A percentile compares a stretch with the other conserved stretches of the same genome.
Evolutionary conservation across 441 rosid genomes (phyloP).

Genomic region (Melastoma candidum): DNA sequence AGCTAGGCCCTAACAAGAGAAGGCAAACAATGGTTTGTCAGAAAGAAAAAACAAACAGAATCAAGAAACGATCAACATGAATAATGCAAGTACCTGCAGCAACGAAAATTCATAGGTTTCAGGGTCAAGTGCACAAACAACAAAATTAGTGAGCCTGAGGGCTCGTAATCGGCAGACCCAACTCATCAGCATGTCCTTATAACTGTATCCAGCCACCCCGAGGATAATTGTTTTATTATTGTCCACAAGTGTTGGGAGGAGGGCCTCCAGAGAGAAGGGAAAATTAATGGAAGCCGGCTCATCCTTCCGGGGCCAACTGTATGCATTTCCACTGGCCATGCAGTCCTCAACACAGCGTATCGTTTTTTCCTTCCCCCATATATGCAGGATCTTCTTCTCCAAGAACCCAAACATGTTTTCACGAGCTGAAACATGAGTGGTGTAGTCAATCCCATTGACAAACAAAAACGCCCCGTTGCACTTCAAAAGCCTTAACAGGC

Average conservation of each 20-base stretch:
- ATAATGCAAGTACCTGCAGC: slow-evolving; percentile 46
- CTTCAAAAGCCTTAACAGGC: slow-evolving; percentile 46
- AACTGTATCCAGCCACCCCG: slow-evolving; percentile 82
- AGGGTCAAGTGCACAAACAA: slow-evolving; percentile 78
- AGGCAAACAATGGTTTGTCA: slow-evolving; percentile 6
- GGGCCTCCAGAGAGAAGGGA: slow-evolving; percentile 63
- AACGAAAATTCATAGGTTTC: slow-evolving; percentile 70
- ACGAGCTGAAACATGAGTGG: slow-evolving; percentile 14
- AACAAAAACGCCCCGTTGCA: slow-evolving; percentile 41
- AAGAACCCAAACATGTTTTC: slow-evolving; percentile 17
- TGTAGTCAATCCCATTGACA: slow-evolving; percentile 24
- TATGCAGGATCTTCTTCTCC: slow-evolving; percentile 27
- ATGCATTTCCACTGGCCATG: slow-evolving; percentile 23
- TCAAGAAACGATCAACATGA: background rate
- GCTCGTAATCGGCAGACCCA: slow-evolving; percentile 83
- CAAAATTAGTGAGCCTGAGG: slow-evolving; percentile 57
- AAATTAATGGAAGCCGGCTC: slow-evolving; percentile 25
- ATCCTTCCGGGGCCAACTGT: slow-evolving; percentile 28
- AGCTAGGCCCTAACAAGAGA: slow-evolving; percentile 57
- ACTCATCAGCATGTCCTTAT: slow-evolving; percentile 93
- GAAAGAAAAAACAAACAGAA: slow-evolving; percentile 5
- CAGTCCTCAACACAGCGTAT: slow-evolving; percentile 34
- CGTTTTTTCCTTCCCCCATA: slow-evolving; percentile 29
- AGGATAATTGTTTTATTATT: slow-evolving; percentile 65
- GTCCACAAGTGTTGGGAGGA: slow-evolving; percentile 57